Conservation (phyloP, 345 rosid genomes). For the Bruguiera sexangula region DNA sequence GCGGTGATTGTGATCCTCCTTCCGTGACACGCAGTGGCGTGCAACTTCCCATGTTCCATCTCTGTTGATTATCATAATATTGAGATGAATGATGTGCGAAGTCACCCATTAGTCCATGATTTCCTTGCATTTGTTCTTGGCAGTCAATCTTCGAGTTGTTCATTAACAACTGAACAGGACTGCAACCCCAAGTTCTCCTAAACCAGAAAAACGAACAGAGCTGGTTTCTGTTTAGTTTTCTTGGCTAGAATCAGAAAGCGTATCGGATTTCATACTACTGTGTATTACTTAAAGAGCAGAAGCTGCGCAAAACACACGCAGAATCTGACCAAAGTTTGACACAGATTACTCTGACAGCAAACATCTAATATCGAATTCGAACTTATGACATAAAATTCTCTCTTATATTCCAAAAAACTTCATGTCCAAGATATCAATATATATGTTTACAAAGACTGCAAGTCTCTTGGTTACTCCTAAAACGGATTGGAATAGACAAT, state of each 20-base stretch:
- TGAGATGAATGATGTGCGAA: conserved; percentile 11
- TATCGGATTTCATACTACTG: conserved; percentile 11
- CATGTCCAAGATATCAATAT: conserved; percentile 43
- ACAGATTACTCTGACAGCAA: conserved; percentile 21
- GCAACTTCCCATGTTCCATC: conserved; percentile 21
- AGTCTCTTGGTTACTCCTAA: conserved; percentile 38
- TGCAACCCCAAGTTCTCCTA: neutral
- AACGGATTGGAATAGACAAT: conserved; percentile 50
- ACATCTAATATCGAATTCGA: conserved; percentile 29
- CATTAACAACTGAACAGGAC: conserved; percentile 28
- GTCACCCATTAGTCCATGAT: conserved; percentile 24
- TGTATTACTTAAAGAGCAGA: conserved; percentile 6
- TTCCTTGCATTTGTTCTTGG: conserved; percentile 33
- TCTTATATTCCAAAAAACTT: conserved; percentile 53
- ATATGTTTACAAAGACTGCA: conserved; percentile 12
- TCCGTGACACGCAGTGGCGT: conserved; percentile 13
- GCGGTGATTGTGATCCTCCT: conserved; percentile 17
- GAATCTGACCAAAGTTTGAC: conserved; percentile 19
- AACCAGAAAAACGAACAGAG: neutral
- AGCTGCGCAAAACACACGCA: conserved; percentile 18
- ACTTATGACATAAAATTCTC: conserved; percentile 21
- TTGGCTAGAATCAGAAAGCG: conserved; percentile 18
- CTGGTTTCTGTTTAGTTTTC: neutral
- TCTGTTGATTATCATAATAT: conserved; percentile 18
- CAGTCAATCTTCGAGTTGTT: conserved; percentile 32